Conservation (phyloP, 2,329 filamentous ascomycete genomes). For the Penicillium brevicompactum region DNA sequence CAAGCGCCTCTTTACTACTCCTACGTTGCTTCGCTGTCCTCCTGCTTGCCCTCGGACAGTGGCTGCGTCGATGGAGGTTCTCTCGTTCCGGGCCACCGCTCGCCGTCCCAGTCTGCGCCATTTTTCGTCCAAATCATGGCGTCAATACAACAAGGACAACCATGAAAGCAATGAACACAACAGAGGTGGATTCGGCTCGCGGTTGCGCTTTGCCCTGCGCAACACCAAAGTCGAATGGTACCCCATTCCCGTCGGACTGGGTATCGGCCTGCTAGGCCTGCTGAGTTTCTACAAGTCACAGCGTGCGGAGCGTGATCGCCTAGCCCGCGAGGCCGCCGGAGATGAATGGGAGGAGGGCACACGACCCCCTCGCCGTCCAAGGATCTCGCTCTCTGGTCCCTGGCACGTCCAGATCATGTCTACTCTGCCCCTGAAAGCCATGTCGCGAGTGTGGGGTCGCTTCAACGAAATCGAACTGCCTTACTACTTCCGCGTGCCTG, state of each 20-base stretch:
- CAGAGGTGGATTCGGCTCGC: conserved; percentile 58
- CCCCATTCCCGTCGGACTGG: conserved; percentile 83
- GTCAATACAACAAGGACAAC: conserved; percentile 44
- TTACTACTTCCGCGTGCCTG: conserved; percentile 82
- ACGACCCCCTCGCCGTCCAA: conserved; percentile 55
- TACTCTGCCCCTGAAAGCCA: conserved; percentile 83
- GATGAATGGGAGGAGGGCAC: conserved; percentile 38
- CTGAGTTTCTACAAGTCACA: conserved; percentile 81
- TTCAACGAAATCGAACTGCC: conserved; percentile 91
- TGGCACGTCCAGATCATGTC: conserved; percentile 96
- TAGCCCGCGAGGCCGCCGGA: conserved; percentile 49
- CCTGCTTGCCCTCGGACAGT: conserved; percentile 22
- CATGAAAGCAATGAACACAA: conserved; percentile 39
- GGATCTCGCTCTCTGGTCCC: conserved; percentile 79
- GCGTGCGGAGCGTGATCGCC: conserved; percentile 49
- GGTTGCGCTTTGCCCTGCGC: conserved; percentile 60
- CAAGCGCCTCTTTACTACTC: conserved; percentile 34
- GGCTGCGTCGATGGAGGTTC: conserved; percentile 34
- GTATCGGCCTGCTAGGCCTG: conserved; percentile 79
- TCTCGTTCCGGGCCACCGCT: conserved; percentile 35
- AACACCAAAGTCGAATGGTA: conserved; percentile 80
- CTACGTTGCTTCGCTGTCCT: conserved; percentile 25
- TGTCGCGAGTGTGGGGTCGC: conserved; percentile 84
- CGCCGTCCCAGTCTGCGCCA: conserved; percentile 32
- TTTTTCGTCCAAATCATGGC: conserved; percentile 46